Conservation (phyloP, 1,139 yeast species). For the Suhomyces choctaworum region DNA sequence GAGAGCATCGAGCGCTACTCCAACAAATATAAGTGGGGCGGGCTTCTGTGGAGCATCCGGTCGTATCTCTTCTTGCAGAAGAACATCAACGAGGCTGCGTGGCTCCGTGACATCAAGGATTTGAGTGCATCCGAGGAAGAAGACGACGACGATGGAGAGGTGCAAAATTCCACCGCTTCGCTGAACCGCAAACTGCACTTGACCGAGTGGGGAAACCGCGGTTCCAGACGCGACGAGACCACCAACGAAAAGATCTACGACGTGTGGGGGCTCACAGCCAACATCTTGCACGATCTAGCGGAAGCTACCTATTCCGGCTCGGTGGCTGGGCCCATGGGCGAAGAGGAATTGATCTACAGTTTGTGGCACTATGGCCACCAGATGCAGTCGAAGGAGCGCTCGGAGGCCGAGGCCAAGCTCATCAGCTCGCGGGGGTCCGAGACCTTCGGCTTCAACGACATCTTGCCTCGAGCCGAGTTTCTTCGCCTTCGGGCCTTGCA, state of each 20-base stretch:
- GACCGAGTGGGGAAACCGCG: slow-evolving; percentile 42
- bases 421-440: slow-evolving; percentile 33
- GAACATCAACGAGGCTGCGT: slow-evolving; percentile 55
- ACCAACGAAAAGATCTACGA: slow-evolving; percentile 54
- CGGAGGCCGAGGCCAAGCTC: slow-evolving; percentile 37
- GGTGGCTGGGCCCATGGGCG: slow-evolving; percentile 45
- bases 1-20: slow-evolving; percentile 50
- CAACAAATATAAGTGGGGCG: slow-evolving; percentile 61
- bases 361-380: slow-evolving; percentile 52
- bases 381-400: slow-evolving; percentile 38
- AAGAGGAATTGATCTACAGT: slow-evolving; percentile 64
- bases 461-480: slow-evolving; percentile 50
- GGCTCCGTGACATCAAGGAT: slow-evolving; percentile 64
- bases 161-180: not conserved
- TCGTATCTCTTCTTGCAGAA: slow-evolving; percentile 60
- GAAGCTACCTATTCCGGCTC: slow-evolving; percentile 46
- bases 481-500: slow-evolving; percentile 42
- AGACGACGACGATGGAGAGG: slow-evolving; percentile 7
- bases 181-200: slow-evolving; percentile 8
- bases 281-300: slow-evolving; percentile 77
- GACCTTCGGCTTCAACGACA: slow-evolving; percentile 50
- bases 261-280: slow-evolving; percentile 93
- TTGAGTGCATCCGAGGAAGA: slow-evolving; percentile 51
- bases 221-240: slow-evolving; percentile 38
- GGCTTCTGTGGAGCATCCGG: slow-evolving; percentile 62